These are phyloP conservation scores for Ustulina deusta DNA, from an alignment of 2,329 filamentous ascomycete genomes.

Conservation along the genomic window DNA sequence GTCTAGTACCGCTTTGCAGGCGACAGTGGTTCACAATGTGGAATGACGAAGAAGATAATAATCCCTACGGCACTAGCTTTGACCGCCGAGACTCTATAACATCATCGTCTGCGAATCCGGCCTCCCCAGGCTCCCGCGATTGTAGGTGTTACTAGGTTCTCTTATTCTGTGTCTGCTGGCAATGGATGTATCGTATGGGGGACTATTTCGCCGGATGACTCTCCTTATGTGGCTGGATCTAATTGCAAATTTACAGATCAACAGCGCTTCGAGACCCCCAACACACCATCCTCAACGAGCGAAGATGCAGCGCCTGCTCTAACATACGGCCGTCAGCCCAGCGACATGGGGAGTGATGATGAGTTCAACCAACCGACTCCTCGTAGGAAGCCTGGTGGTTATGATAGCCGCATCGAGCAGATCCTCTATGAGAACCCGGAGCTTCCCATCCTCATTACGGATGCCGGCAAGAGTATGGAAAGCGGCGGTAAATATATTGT, in stretches of 20 bases:
- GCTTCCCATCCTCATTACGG: conserved; percentile 88
- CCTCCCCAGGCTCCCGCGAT: conserved; percentile 68
- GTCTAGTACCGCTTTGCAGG: conserved; percentile 24
- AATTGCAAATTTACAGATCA: conserved; percentile 61
- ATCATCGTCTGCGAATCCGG: conserved; percentile 73
- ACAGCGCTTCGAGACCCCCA: conserved; percentile 72
- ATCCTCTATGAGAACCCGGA: conserved; percentile 96
- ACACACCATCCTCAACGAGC: conserved; percentile 78
- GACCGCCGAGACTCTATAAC: conserved; percentile 85
- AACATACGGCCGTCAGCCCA: conserved; percentile 51
- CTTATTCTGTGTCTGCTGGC: conserved; percentile 24
- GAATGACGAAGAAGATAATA: conserved; percentile 97
- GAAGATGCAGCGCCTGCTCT: conserved; percentile 67
- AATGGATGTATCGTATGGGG: conserved; percentile 53
- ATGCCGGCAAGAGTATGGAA: conserved; percentile 94
- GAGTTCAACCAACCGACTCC: conserved; percentile 63
- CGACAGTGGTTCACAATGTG: conserved; percentile 74
- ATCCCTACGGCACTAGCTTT: conserved; percentile 92
- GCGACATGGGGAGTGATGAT: conserved; percentile 62
- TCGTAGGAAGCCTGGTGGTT: conserved; percentile 83
- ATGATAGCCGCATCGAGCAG: conserved; percentile 96
- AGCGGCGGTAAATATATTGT: conserved; percentile 94
- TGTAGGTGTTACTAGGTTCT: conserved; percentile 61
- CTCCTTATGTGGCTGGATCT: conserved; percentile 56
- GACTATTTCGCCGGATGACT: conserved; percentile 53